Evolutionary conservation across 176 grass and related monocot species (phyloP).

Genomic region (Lolium rigidum): DNA sequence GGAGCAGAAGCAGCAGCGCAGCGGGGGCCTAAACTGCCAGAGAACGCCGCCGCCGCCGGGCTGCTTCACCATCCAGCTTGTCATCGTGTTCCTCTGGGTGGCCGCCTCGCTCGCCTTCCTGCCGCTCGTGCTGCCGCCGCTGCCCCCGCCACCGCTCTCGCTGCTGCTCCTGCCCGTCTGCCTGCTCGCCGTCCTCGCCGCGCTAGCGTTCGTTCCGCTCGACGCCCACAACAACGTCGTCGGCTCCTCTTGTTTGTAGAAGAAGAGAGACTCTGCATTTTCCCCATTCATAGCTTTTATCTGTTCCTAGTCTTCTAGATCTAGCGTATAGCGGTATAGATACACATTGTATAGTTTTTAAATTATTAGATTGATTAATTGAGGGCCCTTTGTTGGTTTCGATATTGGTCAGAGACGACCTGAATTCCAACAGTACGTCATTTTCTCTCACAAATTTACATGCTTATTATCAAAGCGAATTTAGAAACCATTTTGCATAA

Average conservation of each 20-base stretch:
- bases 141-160: slow-evolving; percentile 59
- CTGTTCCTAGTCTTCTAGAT: neutral
- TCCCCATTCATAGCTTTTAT: no score
- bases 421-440: neutral
- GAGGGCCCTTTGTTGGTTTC: neutral
- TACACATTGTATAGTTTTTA: no score
- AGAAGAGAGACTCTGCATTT: neutral
- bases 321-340: neutral
- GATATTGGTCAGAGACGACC: neutral
- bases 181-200: slow-evolving; percentile 56
- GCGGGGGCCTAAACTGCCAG: no score
- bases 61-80: slow-evolving; percentile 49
- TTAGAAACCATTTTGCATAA: no score
- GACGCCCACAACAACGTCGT: slow-evolving; percentile 47
- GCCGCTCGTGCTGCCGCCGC: slow-evolving; percentile 60
- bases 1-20: neutral
- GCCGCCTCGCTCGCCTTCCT: slow-evolving; percentile 54
- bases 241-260: slow-evolving; percentile 22
- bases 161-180: slow-evolving; percentile 57
- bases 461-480: no score
- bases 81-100: slow-evolving; percentile 40
- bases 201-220: slow-evolving; percentile 61
- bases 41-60: slow-evolving; percentile 19
- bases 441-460: neutral
- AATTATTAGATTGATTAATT: neutral